phyloP scores from a whole-genome alignment of 257 asterid genomes.

The Eustoma russellianum region DNA sequence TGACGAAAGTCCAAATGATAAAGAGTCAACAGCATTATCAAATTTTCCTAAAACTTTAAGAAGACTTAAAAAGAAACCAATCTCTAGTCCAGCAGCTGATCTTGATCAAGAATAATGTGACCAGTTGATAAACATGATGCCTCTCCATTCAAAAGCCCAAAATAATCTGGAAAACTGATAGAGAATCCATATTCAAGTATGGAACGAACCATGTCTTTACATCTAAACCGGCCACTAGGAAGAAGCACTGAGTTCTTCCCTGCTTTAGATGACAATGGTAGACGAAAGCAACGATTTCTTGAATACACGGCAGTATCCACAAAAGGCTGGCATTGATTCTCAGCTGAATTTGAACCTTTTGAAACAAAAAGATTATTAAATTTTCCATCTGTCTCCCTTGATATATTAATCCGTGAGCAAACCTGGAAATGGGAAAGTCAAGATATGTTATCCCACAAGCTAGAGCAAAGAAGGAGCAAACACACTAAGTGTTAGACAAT shows the following conservation, averaged over 20 bases:
- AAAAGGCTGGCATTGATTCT: conserved; percentile 40
- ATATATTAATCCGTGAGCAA: conserved; percentile 60
- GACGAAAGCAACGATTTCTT: conserved; percentile 94
- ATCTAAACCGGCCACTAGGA: conserved; percentile 88
- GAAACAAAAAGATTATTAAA: conserved; percentile 52
- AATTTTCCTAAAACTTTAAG: background rate
- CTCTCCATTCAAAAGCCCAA: background rate
- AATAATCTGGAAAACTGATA: too few species aligned
- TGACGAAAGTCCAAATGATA: background rate
- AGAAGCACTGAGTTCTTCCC: conserved; percentile 72
- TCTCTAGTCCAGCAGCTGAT: too few species aligned
- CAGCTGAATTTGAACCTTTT: conserved; percentile 52
- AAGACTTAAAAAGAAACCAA: background rate
- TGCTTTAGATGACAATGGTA: conserved; percentile 88
- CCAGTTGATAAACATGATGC: background rate
- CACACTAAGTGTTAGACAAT: too few species aligned
- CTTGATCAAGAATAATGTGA: too few species aligned
- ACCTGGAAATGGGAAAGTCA: conserved; percentile 35
- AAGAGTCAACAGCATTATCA: too few species aligned
- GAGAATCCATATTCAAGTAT: too few species aligned
- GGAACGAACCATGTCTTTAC: conserved; percentile 69
- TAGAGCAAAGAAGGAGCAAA: background rate
- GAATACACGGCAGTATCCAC: conserved; percentile 95
- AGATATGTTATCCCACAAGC: background rate
- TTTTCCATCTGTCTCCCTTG: conserved; percentile 45